phyloP scores from a whole-genome alignment of 2,329 filamentous ascomycete genomes.

The Pleoardoris graminearum region DNA sequence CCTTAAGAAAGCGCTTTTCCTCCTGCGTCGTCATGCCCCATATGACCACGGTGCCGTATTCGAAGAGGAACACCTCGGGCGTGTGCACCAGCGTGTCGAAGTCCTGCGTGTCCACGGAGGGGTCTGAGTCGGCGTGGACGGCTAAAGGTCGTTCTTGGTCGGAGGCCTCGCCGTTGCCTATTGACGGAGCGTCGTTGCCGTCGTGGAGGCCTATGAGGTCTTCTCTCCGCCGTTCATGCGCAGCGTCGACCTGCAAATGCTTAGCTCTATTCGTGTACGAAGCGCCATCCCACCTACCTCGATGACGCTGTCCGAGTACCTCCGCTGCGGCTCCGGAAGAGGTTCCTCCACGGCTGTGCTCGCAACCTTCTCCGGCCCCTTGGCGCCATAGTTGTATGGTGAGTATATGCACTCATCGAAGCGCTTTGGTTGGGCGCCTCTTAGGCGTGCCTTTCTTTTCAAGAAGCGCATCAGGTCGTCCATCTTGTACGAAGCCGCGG shows the following conservation, averaged over 20 bases:
- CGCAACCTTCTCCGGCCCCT: constrained; percentile 39
- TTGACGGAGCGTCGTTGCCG: constrained; percentile 35
- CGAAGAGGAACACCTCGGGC: constrained; percentile 93
- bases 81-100: constrained; percentile 89
- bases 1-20: constrained; percentile 88
- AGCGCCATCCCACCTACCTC: constrained; percentile 44
- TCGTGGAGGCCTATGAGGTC: constrained; percentile 66
- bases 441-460: constrained; percentile 77
- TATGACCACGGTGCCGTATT: constrained; percentile 96
- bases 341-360: constrained; percentile 37
- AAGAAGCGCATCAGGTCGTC: constrained; percentile 88
- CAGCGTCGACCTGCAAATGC: constrained; percentile 55
- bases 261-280: not conserved
- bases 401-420: constrained; percentile 99
- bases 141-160: constrained; percentile 29
- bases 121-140: constrained; percentile 37
- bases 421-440: constrained; percentile 82
- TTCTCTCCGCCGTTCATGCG: constrained; percentile 59
- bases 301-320: constrained; percentile 74
- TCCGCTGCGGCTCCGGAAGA: constrained; percentile 56
- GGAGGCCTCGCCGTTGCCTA: constrained; percentile 32
- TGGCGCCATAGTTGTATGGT: constrained; percentile 77
- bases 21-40: constrained; percentile 96
- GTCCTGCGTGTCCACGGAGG: constrained; percentile 59
- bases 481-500: constrained; percentile 87